Evolutionary conservation across 1,284 basidiomycete genomes (phyloP).

Genomic region (Megacollybia platyphylla): DNA sequence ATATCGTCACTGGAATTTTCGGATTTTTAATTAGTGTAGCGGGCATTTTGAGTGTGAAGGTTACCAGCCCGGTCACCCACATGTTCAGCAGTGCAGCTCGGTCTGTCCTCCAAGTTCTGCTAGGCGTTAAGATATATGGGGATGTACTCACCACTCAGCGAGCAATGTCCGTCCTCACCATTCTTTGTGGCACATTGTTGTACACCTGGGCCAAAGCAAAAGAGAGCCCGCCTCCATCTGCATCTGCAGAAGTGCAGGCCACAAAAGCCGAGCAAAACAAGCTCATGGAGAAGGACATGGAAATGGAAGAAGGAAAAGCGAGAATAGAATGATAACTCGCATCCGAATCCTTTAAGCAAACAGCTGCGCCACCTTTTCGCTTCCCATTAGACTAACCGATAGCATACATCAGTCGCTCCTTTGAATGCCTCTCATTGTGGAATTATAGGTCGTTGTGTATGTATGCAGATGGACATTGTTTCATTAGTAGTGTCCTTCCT

Average conservation of each 20-base stretch:
- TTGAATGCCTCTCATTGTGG: no score
- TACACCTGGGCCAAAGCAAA: conserved; percentile 11
- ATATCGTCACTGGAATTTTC: conserved; percentile 52
- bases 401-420: no score
- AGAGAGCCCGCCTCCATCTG: conserved; percentile 2
- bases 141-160: conserved; percentile 45
- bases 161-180: conserved; percentile 31
- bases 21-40: conserved; percentile 64
- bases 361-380: no score
- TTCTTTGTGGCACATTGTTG: conserved; percentile 30
- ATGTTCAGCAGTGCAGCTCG: conserved; percentile 70
- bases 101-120: conserved; percentile 59
- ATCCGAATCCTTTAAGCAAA: no score
- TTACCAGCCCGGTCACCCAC: conserved; percentile 62
- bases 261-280: not conserved
- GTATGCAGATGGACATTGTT: no score
- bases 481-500: no score
- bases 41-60: conserved; percentile 57
- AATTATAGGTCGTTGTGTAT: no score
- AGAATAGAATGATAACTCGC: no score
- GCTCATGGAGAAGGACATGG: no score
- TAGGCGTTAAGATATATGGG: conserved; percentile 55
- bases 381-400: no score
- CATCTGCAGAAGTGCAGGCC: not conserved
- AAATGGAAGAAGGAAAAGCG: no score